Evolutionary conservation across 192 early-diverging fungal genomes (phyloP), one percentile per base, ranked within the genome.

Genomic region (Obelidium mucronatum): DNA sequence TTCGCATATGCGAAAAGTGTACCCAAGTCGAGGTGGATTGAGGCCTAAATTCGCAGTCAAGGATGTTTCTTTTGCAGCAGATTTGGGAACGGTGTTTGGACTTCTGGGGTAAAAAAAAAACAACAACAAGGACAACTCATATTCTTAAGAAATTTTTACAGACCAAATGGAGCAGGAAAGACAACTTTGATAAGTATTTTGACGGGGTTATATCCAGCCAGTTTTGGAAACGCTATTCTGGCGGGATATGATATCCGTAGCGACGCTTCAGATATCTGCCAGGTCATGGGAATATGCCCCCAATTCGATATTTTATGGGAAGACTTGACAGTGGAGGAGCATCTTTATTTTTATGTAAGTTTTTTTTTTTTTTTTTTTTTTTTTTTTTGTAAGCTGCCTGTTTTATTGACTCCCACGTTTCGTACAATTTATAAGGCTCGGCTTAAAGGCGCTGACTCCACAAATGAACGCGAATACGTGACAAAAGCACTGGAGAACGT

Each of bases 291-390:
- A 35, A 86, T 94, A 26, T 94, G 93, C 65, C 92, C 93, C 31
- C 93, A 94, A 70, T 84, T 86, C 66, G 91, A 92, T 73, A 89
- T 92, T 75, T 78, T 94, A 2, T 94, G 93, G 92, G 90, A 90
- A 28, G 92, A 93, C 39, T 78, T 90, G 79, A 93, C 90, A n/a
- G 87, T 90, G 3, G 82, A 79, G 6, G 93, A 93, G 77, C 91
- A 94, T 77, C 74, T 93, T 22, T 86, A 87, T 36, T 94, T 92
- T 67, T 93, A 93, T 71, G 70, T 69, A n/a, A n/a, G n/a, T n/a
- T n/a, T n/a, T n/a, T n/a, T n/a, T n/a, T n/a, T n/a, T n/a, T n/a
- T n/a, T n/a, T n/a, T n/a, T n/a, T n/a, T n/a, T n/a, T n/a, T n/a
- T n/a, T n/a, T n/a, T n/a, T n/a, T n/a, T n/a, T n/a, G 34, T 30